Percentiles rank a stretch among this genome's conserved stretches.
phyloP scores from a whole-genome alignment of 768 basidiomycete genomes.

The Pleurotus citrinopileatus region DNA sequence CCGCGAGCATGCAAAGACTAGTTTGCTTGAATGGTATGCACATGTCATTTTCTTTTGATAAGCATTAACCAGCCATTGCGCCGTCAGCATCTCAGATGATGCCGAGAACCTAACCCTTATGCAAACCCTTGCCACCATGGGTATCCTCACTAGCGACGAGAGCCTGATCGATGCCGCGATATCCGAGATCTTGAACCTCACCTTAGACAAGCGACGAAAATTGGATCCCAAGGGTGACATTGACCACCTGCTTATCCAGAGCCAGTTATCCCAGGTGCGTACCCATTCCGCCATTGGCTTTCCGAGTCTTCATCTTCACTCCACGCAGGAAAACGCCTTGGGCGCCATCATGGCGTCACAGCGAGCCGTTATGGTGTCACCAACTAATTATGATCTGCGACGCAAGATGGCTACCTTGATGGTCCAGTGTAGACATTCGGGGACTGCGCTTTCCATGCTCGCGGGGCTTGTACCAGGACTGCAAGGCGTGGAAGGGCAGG shows the following conservation, averaged over 20 bases:
- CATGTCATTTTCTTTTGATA: not conserved
- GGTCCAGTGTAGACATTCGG: conserved; percentile 43
- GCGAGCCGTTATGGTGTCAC: conserved; percentile 54
- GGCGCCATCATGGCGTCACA: conserved; percentile 55
- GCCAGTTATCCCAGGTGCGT: conserved; percentile 71
- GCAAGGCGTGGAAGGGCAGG: conserved; percentile 32
- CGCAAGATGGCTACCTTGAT: conserved; percentile 53
- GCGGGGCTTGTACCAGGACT: conserved; percentile 20
- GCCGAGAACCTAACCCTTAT: conserved; percentile 80
- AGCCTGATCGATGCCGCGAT: conserved; percentile 82
- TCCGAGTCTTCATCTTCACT: too few relatives aligned
- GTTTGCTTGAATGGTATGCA: conserved; percentile 78
- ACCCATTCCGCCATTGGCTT: not conserved
- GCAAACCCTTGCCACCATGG: conserved; percentile 86
- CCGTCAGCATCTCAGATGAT: conserved; percentile 67
- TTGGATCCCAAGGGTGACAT: conserved; percentile 73
- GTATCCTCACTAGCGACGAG: conserved; percentile 76
- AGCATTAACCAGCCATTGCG: not conserved
- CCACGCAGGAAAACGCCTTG: conserved; percentile 45
- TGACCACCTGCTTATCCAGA: conserved; percentile 66
- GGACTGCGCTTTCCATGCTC: conserved; percentile 47
- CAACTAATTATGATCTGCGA: conserved; percentile 45
- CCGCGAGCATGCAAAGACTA: conserved; percentile 71
- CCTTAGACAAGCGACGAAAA: conserved; percentile 58
- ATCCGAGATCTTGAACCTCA: conserved; percentile 71